Conservation (phyloP, 1,139 yeast species). For the Geotrichum siamense region DNA sequence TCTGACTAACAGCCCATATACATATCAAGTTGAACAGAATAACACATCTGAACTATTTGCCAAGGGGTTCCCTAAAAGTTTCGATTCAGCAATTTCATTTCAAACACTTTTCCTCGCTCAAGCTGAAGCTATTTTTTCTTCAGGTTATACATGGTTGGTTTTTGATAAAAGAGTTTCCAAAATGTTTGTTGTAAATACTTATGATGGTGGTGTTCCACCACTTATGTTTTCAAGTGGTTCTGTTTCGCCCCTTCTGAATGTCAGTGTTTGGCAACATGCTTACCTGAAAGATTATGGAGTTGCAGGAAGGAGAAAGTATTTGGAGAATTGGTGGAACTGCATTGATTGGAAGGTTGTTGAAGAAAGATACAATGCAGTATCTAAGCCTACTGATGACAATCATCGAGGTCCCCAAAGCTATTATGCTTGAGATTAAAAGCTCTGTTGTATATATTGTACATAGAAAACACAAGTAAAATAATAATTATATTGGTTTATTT, state of each 20-base stretch:
- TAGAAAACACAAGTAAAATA: too few species aligned
- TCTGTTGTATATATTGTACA: too few species aligned
- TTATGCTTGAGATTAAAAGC: too few species aligned
- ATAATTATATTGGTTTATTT: too few species aligned
- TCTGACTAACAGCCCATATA: constrained; percentile 7
- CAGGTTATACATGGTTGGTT: constrained; percentile 86
- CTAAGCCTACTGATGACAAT: neutral
- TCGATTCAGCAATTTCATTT: constrained; percentile 44
- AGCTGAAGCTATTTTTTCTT: constrained; percentile 58
- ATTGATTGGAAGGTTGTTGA: constrained; percentile 81
- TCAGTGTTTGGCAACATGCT: constrained; percentile 84
- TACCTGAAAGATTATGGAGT: constrained; percentile 82
- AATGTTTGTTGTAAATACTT: constrained; percentile 57
- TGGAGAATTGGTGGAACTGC: constrained; percentile 68
- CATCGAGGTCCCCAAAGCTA: too few species aligned
- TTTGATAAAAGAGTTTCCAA: constrained; percentile 46
- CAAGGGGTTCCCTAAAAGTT: constrained; percentile 23
- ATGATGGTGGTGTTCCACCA: constrained; percentile 89
- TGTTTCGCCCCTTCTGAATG: constrained; percentile 63
- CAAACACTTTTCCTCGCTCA: constrained; percentile 49
- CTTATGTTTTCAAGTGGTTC: constrained; percentile 50
- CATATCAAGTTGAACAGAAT: neutral
- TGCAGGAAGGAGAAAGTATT: constrained; percentile 65
- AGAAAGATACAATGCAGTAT: neutral
- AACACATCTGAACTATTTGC: neutral